phyloP scores from a whole-genome alignment of 768 basidiomycete species.

The Clavaria fumosa region DNA sequence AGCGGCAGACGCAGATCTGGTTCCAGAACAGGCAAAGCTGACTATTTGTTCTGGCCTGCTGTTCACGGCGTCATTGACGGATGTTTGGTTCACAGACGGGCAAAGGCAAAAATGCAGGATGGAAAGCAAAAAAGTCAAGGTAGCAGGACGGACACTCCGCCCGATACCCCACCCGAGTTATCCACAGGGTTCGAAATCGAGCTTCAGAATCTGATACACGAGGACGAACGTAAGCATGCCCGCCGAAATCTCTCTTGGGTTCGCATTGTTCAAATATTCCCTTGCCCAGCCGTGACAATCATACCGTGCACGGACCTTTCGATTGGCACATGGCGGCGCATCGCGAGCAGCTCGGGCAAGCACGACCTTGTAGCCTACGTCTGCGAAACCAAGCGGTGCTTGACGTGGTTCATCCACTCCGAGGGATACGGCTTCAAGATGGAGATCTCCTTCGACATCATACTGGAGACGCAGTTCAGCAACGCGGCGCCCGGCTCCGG shows the following conservation, averaged over 20 bases:
- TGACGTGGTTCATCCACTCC: conserved; percentile 71
- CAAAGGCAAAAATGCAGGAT: conserved; percentile 64
- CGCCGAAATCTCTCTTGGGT: background rate
- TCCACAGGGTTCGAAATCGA: conserved; percentile 40
- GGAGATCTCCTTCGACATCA: conserved; percentile 58
- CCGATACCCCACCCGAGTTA: conserved; percentile 37
- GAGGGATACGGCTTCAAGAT: conserved; percentile 69
- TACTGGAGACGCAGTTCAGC: conserved; percentile 41
- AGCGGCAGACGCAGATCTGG: conserved; percentile 83
- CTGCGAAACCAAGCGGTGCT: conserved; percentile 45
- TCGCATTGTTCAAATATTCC: background rate
- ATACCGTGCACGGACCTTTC: conserved; percentile 64
- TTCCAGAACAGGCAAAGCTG: conserved; percentile 65
- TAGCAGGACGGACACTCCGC: conserved; percentile 23
- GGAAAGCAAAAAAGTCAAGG: conserved; percentile 31
- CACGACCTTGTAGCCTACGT: conserved; percentile 66
- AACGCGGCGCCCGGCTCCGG: conserved; percentile 39
- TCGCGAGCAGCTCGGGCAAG: conserved; percentile 35
- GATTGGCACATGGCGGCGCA: conserved; percentile 68
- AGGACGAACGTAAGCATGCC: conserved; percentile 50
- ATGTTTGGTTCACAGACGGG: conserved; percentile 33
- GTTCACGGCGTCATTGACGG: background rate
- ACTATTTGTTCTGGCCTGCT: background rate
- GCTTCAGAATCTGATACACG: conserved; percentile 51
- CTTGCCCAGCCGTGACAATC: conserved; percentile 40